Conservation (phyloP, 1,284 basidiomycete genomes). For the Athelia sp. region DNA sequence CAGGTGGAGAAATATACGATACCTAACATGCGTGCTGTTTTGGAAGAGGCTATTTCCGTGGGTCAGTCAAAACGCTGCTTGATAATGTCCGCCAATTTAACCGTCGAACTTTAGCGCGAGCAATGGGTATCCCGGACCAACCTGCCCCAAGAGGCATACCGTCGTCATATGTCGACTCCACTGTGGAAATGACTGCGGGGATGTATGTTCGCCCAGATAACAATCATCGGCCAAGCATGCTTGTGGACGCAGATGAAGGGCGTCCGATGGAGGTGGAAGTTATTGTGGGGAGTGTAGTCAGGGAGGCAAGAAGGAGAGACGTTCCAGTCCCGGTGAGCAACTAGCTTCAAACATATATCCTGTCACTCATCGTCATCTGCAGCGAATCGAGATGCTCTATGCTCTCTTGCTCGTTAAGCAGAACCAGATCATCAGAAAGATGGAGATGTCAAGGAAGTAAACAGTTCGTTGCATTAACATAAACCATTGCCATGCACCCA, state of each 20-base stretch:
- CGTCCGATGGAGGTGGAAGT: constrained; percentile 40
- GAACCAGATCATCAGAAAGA: constrained; percentile 24
- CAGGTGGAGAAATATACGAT: constrained; percentile 41
- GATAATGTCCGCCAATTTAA: neutral
- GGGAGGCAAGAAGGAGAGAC: constrained; percentile 21
- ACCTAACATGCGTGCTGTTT: constrained; percentile 37
- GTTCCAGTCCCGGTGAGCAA: constrained; percentile 28
- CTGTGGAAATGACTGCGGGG: constrained; percentile 23
- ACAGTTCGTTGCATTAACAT: too few relatives aligned
- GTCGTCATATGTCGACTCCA: constrained; percentile 20
- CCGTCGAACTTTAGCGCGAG: constrained; percentile 10
- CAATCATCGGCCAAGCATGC: constrained; percentile 18
- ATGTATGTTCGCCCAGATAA: constrained; percentile 24
- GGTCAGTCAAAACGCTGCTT: constrained; percentile 20
- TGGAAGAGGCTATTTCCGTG: constrained; percentile 44
- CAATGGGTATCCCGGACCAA: constrained; percentile 22
- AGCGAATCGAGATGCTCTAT: constrained; percentile 32
- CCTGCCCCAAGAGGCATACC: constrained; percentile 18
- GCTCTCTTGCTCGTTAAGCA: constrained; percentile 33
- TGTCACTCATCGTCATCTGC: neutral
- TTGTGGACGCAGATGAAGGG: constrained; percentile 30
- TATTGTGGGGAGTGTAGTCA: constrained; percentile 37
- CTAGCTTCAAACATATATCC: neutral
- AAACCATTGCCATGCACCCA: too few relatives aligned
- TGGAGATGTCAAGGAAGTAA: neutral